Conservation (phyloP, 441 rosid genomes). For the Pelargonium australe region DNA sequence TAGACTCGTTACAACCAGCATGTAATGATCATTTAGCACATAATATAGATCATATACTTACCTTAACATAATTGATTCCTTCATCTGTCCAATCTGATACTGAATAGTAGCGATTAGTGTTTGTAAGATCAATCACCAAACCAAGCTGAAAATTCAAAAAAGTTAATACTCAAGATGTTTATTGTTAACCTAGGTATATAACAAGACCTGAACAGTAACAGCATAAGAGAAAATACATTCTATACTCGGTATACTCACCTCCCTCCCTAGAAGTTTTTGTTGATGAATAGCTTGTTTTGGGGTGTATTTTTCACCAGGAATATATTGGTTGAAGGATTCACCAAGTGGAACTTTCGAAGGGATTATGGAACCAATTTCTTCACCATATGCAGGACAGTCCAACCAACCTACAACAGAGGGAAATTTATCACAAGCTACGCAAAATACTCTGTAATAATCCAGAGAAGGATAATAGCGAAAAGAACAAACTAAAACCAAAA, state of each 20-base stretch:
- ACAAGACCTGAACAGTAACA: neutral
- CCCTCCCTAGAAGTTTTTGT: constrained; percentile 60
- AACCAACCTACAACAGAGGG: constrained; percentile 14
- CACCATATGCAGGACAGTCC: constrained; percentile 12
- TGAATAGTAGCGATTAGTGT: constrained; percentile 82
- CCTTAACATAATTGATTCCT: constrained; percentile 91
- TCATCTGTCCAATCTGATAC: constrained; percentile 76
- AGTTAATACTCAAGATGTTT: constrained; percentile 3
- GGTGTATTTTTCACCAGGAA: constrained; percentile 14
- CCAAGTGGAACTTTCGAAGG: constrained; percentile 14
- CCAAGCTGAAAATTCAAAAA: constrained; percentile 58
- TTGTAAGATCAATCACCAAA: constrained; percentile 94
- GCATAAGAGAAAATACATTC: neutral
- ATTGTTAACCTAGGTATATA: constrained; percentile 1
- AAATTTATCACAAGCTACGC: constrained; percentile 8
- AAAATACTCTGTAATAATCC: neutral
- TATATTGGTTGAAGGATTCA: constrained; percentile 13
- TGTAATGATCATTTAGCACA: constrained; percentile 2
- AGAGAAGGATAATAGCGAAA: neutral
- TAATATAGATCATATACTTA: constrained; percentile 21
- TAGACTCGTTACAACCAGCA: constrained; percentile 2
- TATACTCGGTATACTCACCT: constrained; percentile 37
- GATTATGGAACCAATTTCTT: constrained; percentile 10
- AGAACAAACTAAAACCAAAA: neutral
- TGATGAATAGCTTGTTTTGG: constrained; percentile 21